Base-by-base conservation (phyloP, 2,329 filamentous ascomycete species). In the Chalaropsis ovoidea region DNA sequence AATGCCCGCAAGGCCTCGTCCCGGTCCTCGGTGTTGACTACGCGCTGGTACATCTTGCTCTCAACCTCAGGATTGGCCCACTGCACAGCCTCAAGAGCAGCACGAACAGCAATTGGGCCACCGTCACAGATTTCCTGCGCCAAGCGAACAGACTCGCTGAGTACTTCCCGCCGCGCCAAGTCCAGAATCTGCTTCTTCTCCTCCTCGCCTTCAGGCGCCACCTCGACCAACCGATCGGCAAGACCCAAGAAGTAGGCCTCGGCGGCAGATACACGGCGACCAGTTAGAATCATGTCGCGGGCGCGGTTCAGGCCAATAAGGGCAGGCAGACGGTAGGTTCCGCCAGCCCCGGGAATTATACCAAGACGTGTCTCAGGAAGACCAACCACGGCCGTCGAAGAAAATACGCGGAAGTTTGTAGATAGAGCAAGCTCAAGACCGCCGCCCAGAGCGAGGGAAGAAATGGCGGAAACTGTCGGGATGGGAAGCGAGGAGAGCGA, bases 171-270 rank as follows among this genome's bases (percentile, higher is more conserved):
- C 62, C 88, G 78, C 19, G 89, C 87, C 41, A 78, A 76, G 4
- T 78, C 77, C 64, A 86, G 78, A 63, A 88, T 71, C 56, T 76
- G 71, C 11, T 71, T 71, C 13, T 70, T 71, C 70, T 75, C 74
- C 67, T 72, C 72, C 45, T 71, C 71, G 35, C 71, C 71, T 60
- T 74, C 77, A 3, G 77, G 78, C n/a, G 74, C 75, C 24, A 95
- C 81, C 75, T 96, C 89, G 27, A 96, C 90, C 39, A 97, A 77
- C n/a, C 93, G 81, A 76, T 97, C 91, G 56, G 89, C 92, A 42
- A 99, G 80, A 0, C 94, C 94, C 19, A 96, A 77, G 74, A 95
- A 94, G 76, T 96, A 95, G 0, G 94, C 90, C 77, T 97, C 94
- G 1, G 88, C 79, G 0, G 85, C 93, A 8, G 82, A 81, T 13